Conservation (phyloP, 345 rosid genomes). For the Excoecaria agallocha region DNA sequence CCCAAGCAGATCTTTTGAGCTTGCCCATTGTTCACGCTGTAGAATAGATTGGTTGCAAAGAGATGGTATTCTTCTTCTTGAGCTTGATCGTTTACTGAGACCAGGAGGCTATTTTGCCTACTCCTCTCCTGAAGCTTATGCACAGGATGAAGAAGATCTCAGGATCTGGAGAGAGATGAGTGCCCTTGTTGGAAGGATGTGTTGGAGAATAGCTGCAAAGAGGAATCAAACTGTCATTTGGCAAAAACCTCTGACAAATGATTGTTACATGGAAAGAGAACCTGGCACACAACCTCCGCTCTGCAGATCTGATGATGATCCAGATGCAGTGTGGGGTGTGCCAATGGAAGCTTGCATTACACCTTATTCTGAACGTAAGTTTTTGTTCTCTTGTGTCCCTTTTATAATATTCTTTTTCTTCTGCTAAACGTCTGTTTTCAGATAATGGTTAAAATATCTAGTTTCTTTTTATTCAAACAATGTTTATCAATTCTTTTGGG, state of each 20-base stretch:
- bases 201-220: conserved; percentile 92
- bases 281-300: conserved; percentile 89
- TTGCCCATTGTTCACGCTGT: conserved; percentile 97
- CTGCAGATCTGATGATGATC: conserved; percentile 82
- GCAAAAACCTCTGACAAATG: conserved; percentile 91
- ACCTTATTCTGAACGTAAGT: conserved; percentile 86
- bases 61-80: conserved; percentile 96
- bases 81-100: conserved; percentile 89
- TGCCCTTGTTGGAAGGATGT: conserved; percentile 84
- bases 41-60: conserved; percentile 99
- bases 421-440: neutral
- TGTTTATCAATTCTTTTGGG: neutral
- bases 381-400: conserved; percentile 13
- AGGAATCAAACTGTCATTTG: conserved; percentile 94
- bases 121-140: conserved; percentile 98
- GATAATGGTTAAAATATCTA: neutral
- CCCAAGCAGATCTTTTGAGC: conserved; percentile 98
- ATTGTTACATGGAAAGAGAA: conserved; percentile 76
- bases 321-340: conserved; percentile 84
- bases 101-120: conserved; percentile 99
- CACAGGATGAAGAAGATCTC: conserved; percentile 92
- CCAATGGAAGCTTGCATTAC: conserved; percentile 91
- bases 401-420: neutral
- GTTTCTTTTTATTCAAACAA: neutral
- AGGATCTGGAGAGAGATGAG: conserved; percentile 97